Evolutionary conservation across 768 basidiomycete species (phyloP), one percentile per base, ranked within the genome.

Genomic region (Paxillus rubicundulus): DNA sequence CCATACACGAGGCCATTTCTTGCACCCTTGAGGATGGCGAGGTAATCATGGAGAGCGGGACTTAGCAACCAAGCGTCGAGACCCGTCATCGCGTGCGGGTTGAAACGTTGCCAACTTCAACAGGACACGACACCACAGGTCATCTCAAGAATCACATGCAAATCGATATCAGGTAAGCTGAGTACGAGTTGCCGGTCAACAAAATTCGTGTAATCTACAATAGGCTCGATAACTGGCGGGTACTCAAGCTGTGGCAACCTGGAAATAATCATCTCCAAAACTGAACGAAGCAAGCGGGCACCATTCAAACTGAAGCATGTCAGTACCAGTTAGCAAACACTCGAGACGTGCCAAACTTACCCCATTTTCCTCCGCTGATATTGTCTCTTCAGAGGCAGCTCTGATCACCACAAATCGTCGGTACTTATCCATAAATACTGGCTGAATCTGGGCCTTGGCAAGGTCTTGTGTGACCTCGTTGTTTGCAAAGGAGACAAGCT

Each of bases 11-110:
- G 81, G 5, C 92, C 92, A 65, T 93, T 93, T 38, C 92, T 81
- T 30, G 92, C 90, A 40, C 97, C 96, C 69, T 99, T 99, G 66
- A 98, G 71, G 61, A 99, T 87, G 21, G 92, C 89, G 41, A 98
- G 82, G 61, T 89, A 85, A 66, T 97, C 94, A 67, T 96, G 95
- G 60, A 86, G 87, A 30, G 79, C 80, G 12, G 94, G 94, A 67
- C 89, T 77, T 39, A 75, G 60, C 20, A 71, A 40, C 24, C 69
- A 57, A 32, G 56, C 48, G 33, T 61, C 47, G 49, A 71, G 54
- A 24, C 53, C 37, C n/a, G 66, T 57, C 68, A 69, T 69, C 41
- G 38, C 40, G 41, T 34, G 12, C 30, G 18, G 49, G 51, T n/a
- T 34, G 24, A 37, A n/a, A 33, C 18, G 10, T n/a, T 28, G 24